Evolutionary conservation across 2,329 filamentous ascomycete species (phyloP), one percentile per base, ranked within the genome.

Genomic region (Aspergillus aculeatinus): DNA sequence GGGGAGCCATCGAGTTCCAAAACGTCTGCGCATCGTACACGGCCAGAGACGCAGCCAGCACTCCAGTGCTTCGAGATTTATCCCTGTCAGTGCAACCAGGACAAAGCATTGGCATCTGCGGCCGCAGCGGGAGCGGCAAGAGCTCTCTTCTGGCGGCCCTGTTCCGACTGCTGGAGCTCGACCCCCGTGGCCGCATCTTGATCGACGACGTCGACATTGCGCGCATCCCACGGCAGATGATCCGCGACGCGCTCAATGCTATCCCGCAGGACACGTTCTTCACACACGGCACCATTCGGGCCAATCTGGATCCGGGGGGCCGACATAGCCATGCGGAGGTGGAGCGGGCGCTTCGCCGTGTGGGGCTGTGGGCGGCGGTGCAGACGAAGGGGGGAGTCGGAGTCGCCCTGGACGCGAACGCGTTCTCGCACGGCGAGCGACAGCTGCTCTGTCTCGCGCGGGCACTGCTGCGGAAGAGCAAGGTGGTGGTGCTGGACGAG

Each of bases 231-330:
- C 33, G 33, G 2, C 11, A 35, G 14, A 35, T 14, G 14, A 11
- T 2, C 11, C 33, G 33, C 14, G 3, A 4, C 10, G 33, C 33
- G 10, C 33, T 72, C 39, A 69, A 66, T 35, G 65, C 67, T 10
- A 68, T 72, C 19, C 64, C 70, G 4, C 69, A 72, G 52, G 69
- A 72, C 5, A 63, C 65, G 0, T 68, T 65, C 58, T 60, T 73
- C 35, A 63, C 68, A 9, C 58, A 64, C 5, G 67, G 65, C 19
- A 66, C 66, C 2, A 49, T 71, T 1, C 66, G 70, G 2, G 67
- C 69, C 57, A 73, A 74, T 58, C 51, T 74, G 21, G 70, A 74
- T 59, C 70, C 70, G 65, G 70, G n/a, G 65, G 62, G 11, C n/a
- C 53, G 4, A 35, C 11, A 14, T 2, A 35, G 33, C 33, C 10